Percentiles rank a stretch among this genome's conserved stretches.
phyloP scores from a whole-genome alignment of 129 eudicot genomes.

The Heracleum sosnowskyi region DNA sequence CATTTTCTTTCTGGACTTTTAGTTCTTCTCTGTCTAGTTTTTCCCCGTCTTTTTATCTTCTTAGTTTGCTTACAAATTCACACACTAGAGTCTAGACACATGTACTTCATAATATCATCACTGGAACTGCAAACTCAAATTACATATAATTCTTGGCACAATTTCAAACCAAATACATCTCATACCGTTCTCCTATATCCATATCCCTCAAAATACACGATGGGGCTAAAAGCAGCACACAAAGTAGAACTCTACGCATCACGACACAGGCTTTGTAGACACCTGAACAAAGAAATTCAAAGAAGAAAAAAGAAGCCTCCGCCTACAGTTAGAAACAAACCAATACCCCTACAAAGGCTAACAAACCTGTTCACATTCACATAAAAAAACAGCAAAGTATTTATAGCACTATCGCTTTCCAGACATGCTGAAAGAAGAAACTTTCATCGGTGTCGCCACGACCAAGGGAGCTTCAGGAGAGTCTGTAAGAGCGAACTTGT shows the following conservation, averaged over 20 bases:
- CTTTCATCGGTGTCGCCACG: constrained; percentile 81
- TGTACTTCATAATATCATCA: no score
- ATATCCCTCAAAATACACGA: background rate
- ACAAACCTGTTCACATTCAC: background rate
- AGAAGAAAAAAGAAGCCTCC: background rate
- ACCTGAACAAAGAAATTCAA: background rate
- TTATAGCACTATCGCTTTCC: constrained; percentile 22
- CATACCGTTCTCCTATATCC: background rate
- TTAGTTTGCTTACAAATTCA: no score
- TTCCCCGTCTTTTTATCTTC: no score
- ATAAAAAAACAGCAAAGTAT: background rate
- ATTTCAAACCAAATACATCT: background rate
- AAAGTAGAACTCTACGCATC: no score
- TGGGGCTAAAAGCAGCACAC: background rate
- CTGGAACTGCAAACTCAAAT: background rate
- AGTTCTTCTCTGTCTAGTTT: no score
- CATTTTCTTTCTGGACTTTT: no score
- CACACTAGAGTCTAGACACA: no score
- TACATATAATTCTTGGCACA: background rate
- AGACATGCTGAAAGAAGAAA: constrained; percentile 82
- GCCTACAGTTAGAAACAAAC: background rate
- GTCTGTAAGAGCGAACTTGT: constrained; percentile 56
- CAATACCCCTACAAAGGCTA: background rate
- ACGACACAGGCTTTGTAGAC: no score
- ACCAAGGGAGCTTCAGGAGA: constrained; percentile 96